phyloP scores from a whole-genome alignment of 2,329 filamentous ascomycete species.

The Ceratocystis huliohia region DNA sequence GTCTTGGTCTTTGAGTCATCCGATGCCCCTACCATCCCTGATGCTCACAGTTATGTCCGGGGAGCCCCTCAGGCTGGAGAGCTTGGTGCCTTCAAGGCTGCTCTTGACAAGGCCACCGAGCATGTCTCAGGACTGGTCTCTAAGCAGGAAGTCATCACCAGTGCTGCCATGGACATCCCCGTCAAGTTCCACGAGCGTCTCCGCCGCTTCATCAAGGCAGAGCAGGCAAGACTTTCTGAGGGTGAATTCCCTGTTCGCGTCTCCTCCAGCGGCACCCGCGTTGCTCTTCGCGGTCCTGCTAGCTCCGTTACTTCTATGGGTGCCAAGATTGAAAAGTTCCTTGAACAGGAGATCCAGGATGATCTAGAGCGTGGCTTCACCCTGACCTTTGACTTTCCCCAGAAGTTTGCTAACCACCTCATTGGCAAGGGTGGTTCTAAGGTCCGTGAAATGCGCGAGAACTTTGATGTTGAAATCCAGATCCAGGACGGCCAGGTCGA shows the following conservation, averaged over 20 bases:
- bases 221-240: conserved; percentile 41
- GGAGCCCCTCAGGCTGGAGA: conserved; percentile 29
- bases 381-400: conserved; percentile 79
- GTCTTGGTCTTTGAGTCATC: conserved; percentile 63
- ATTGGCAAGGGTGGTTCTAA: conserved; percentile 57
- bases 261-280: conserved; percentile 43
- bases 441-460: conserved; percentile 52
- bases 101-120: conserved; percentile 42
- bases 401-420: conserved; percentile 82
- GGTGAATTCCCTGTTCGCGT: conserved; percentile 50
- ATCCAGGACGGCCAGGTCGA: conserved; percentile 89
- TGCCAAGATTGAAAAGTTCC: conserved; percentile 61
- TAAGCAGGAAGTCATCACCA: conserved; percentile 44
- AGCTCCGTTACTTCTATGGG: conserved; percentile 59
- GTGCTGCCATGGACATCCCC: conserved; percentile 40
- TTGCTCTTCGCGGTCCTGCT: conserved; percentile 66
- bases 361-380: conserved; percentile 88
- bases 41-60: conserved; percentile 22
- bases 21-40: conserved; percentile 33
- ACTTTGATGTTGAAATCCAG: conserved; percentile 64
- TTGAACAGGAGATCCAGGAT: conserved; percentile 79
- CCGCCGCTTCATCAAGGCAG: conserved; percentile 50
- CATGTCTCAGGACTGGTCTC: conserved; percentile 46
- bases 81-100: conserved; percentile 46
- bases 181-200: conserved; percentile 50